A percentile compares a stretch with the other conserved stretches of the same genome.
phyloP scores from a whole-genome alignment of 805 yeast species.

The Maudiozyma turicensis region DNA sequence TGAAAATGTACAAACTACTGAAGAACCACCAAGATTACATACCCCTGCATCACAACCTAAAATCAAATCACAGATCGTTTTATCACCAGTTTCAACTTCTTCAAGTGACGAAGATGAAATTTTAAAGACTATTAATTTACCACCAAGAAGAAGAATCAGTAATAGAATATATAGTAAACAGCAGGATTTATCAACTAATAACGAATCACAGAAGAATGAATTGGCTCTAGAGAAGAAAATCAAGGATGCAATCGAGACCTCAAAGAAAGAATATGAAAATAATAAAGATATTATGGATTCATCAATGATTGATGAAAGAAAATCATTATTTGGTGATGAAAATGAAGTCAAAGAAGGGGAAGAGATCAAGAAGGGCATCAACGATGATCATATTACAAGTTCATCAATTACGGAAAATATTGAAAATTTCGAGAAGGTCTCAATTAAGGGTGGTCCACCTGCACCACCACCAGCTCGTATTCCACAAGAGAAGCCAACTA shows the following conservation, averaged over 20 bases:
- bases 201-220: not conserved
- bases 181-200: no score
- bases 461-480: not conserved
- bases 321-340: not conserved
- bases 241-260: not conserved
- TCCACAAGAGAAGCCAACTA: no score
- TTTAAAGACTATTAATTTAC: constrained; percentile 7
- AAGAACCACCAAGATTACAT: not conserved
- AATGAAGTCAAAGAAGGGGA: not conserved
- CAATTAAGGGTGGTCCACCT: not conserved
- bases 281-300: not conserved
- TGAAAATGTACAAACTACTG: not conserved
- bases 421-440: not conserved
- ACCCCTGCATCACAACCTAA: not conserved
- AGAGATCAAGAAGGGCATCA: not conserved
- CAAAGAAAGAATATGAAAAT: not conserved
- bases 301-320: constrained; percentile 1
- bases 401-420: not conserved
- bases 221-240: not conserved
- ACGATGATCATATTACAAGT: not conserved
- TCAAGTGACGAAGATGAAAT: constrained; percentile 5
- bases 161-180: not conserved
- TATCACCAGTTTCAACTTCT: not conserved
- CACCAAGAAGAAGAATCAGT: constrained; percentile 1
- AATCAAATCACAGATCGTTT: not conserved